These are phyloP conservation scores for Crithidia acanthocephali DNA, from an alignment of 208 protist species.

Conservation along the genomic window DNA sequence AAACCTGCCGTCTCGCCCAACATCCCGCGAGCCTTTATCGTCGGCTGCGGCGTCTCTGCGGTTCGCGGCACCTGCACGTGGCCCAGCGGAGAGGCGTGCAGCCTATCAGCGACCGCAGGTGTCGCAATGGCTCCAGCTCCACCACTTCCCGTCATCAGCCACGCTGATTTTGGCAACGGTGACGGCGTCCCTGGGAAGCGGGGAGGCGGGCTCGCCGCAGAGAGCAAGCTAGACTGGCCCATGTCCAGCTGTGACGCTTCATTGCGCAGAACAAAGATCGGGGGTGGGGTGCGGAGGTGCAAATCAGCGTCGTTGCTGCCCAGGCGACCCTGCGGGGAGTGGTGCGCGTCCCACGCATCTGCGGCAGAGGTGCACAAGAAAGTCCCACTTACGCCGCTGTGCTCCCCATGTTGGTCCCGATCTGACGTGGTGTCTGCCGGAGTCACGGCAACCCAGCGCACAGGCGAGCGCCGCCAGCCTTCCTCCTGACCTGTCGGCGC, in stretches of 20 bases:
- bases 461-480: constrained; percentile 22
- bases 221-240: background rate
- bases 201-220: constrained; percentile 17
- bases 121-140: background rate
- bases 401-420: background rate
- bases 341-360: constrained; percentile 18
- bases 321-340: background rate
- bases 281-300: background rate
- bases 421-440: background rate
- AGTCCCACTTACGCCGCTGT: no score
- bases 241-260: constrained; percentile 1
- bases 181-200: constrained; percentile 15
- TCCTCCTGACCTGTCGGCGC: background rate
- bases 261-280: background rate
- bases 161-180: background rate
- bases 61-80: background rate
- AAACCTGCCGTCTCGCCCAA: background rate
- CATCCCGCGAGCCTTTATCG: background rate
- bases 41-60: constrained; percentile 1
- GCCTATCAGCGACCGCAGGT: background rate
- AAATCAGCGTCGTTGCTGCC: background rate
- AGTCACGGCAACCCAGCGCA: constrained; percentile 19
- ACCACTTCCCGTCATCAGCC: background rate
- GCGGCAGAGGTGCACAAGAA: constrained; percentile 6
- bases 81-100: background rate